phyloP scores from a whole-genome alignment of 768 basidiomycete genomes.

The Calocera cornea region DNA sequence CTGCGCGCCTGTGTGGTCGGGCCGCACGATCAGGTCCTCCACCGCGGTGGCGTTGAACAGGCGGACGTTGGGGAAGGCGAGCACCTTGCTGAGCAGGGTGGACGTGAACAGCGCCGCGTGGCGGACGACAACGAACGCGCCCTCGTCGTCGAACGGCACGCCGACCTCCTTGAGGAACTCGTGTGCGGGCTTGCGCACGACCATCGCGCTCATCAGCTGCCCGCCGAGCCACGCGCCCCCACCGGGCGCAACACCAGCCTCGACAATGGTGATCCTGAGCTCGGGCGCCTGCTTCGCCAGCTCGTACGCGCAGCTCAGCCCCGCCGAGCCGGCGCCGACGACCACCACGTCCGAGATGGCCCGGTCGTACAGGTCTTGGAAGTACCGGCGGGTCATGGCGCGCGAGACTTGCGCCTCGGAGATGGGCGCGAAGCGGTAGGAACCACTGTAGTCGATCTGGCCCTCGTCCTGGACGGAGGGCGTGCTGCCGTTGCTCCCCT shows the following conservation, averaged over 20 bases:
- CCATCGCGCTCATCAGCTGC: constrained; percentile 70
- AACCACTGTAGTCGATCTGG: constrained; percentile 38
- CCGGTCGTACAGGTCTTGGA: constrained; percentile 57
- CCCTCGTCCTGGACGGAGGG: neutral
- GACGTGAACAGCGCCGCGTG: constrained; percentile 73
- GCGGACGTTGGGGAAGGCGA: constrained; percentile 56
- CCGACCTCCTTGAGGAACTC: constrained; percentile 54
- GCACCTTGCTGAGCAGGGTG: constrained; percentile 55
- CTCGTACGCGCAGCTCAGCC: constrained; percentile 60
- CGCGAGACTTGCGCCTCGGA: constrained; percentile 63
- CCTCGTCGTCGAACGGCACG: constrained; percentile 66
- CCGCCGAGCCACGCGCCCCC: constrained; percentile 66
- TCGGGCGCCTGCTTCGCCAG: constrained; percentile 55
- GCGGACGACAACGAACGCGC: constrained; percentile 63
- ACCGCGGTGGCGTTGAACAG: constrained; percentile 68
- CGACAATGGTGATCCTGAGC: constrained; percentile 50
- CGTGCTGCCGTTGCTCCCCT: neutral
- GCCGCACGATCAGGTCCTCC: constrained; percentile 63
- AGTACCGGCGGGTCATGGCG: constrained; percentile 71
- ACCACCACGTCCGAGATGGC: constrained; percentile 67
- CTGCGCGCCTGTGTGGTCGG: constrained; percentile 32
- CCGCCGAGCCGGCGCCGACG: constrained; percentile 53
- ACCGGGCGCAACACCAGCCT: constrained; percentile 67
- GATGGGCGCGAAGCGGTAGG: constrained; percentile 58
- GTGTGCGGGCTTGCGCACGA: constrained; percentile 65